Evolutionary conservation across 2,329 filamentous ascomycete species (phyloP).

Genomic region (Plenodomus lindquistii): DNA sequence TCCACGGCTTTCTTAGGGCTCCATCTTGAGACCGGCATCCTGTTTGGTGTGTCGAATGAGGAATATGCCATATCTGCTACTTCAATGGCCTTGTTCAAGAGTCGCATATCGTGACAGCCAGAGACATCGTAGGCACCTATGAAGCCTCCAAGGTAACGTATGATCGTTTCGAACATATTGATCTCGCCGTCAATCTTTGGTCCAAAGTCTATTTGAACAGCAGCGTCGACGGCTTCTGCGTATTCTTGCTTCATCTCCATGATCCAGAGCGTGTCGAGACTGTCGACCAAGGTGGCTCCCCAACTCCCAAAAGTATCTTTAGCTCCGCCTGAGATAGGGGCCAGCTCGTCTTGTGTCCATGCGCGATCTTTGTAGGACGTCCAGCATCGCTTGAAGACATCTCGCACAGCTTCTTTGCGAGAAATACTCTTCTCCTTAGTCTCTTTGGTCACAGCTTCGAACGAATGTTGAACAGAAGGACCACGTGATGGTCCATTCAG

Average conservation of each 20-base stretch:
- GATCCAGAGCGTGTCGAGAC: constrained; percentile 52
- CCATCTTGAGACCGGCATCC: constrained; percentile 70
- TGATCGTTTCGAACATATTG: constrained; percentile 55
- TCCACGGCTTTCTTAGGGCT: constrained; percentile 42
- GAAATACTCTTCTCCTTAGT: no score
- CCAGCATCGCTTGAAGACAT: constrained; percentile 48
- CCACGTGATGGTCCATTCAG: neutral
- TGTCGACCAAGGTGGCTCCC: constrained; percentile 51
- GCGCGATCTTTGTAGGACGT: constrained; percentile 55
- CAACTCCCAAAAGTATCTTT: constrained; percentile 51
- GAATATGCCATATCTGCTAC: constrained; percentile 79
- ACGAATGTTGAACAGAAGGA: no score
- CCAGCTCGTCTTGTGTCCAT: constrained; percentile 54
- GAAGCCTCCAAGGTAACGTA: constrained; percentile 86
- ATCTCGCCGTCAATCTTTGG: constrained; percentile 43
- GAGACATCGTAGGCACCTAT: constrained; percentile 86
- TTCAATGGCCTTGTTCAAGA: constrained; percentile 78
- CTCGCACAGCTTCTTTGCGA: neutral
- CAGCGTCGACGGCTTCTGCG: constrained; percentile 47
- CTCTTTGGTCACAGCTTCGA: no score
- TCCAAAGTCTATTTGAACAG: constrained; percentile 49
- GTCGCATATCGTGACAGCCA: constrained; percentile 62
- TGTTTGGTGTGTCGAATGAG: constrained; percentile 87
- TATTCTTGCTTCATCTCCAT: constrained; percentile 53
- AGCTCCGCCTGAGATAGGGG: constrained; percentile 45